phyloP scores from a whole-genome alignment of 2,329 filamentous ascomycete genomes.

The Botrytis pseudocinerea region DNA sequence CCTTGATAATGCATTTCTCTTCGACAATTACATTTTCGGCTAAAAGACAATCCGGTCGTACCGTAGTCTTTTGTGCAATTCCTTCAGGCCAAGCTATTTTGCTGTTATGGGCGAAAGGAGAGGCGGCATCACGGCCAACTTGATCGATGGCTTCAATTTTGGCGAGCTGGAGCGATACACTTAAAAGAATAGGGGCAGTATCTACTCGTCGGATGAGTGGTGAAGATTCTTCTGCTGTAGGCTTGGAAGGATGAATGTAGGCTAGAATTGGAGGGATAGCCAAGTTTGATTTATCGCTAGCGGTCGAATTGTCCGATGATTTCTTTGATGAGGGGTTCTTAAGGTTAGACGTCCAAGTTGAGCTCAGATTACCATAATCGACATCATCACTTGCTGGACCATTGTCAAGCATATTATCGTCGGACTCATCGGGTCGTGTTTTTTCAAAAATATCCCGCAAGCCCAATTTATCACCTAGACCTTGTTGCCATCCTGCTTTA shows the following conservation, averaged over 20 bases:
- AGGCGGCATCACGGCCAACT: conserved; percentile 55
- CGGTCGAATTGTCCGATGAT: not conserved
- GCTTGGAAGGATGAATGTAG: conserved; percentile 68
- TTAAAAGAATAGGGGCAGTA: conserved; percentile 77
- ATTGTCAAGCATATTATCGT: conserved; percentile 38
- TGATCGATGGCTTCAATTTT: conserved; percentile 75
- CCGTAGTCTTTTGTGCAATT: conserved; percentile 76
- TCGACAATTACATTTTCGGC: conserved; percentile 88
- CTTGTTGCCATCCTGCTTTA: conserved; percentile 87
- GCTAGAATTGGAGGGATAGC: conserved; percentile 73
- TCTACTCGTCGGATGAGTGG: conserved; percentile 86
- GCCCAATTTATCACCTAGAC: conserved; percentile 75
- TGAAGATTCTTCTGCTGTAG: conserved; percentile 44
- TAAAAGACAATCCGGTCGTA: conserved; percentile 78
- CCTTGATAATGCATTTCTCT: conserved; percentile 89
- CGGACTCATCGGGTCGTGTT: conserved; percentile 44
- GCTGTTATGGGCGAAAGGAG: conserved; percentile 72
- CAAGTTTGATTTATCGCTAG: conserved; percentile 39
- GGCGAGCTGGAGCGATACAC: conserved; percentile 80
- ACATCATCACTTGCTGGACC: conserved; percentile 35
- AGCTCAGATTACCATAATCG: conserved; percentile 38
- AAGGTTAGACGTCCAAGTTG: conserved; percentile 39
- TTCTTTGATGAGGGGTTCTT: conserved; percentile 1
- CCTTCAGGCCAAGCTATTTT: conserved; percentile 85
- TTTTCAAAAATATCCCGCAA: conserved; percentile 65